Percentiles rank a stretch among this genome's conserved stretches.
These are phyloP conservation scores for Solanum tarijense DNA, from an alignment of 257 asterid species.

Conservation along the genomic window DNA sequence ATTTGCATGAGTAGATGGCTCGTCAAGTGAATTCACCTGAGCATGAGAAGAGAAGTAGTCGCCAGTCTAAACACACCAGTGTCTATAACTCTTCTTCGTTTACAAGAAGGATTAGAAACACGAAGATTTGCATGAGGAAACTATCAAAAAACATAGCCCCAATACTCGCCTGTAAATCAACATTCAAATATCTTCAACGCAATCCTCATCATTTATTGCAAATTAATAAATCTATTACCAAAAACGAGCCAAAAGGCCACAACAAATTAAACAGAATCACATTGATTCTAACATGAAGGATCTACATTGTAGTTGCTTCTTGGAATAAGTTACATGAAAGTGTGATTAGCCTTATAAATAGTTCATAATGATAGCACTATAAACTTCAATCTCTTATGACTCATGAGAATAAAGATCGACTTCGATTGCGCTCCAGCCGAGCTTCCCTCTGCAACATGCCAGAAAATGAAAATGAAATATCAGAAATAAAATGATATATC, in stretches of 20 bases:
- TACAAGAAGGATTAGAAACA: background rate
- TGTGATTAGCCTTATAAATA: background rate
- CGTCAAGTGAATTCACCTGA: too few species aligned
- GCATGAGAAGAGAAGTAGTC: background rate
- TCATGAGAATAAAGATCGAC: conserved; percentile 72
- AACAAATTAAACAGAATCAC: background rate
- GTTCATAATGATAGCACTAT: background rate
- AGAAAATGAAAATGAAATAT: background rate
- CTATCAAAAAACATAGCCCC: background rate
- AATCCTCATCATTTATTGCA: background rate
- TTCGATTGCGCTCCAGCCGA: conserved; percentile 78
- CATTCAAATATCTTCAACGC: background rate
- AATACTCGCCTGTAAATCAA: background rate
- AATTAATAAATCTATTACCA: background rate
- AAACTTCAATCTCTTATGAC: background rate
- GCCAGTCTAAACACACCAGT: background rate
- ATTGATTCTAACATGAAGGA: background rate
- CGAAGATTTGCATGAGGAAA: background rate
- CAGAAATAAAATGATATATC: background rate
- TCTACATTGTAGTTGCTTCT: background rate
- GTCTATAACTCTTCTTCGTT: background rate
- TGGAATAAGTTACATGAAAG: background rate
- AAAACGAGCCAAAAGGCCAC: background rate
- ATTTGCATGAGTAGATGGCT: background rate
- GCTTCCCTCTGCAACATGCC: conserved; percentile 81